Conservation (phyloP, 2,329 filamentous ascomycete genomes). For the Trematosphaeria pertusa region DNA sequence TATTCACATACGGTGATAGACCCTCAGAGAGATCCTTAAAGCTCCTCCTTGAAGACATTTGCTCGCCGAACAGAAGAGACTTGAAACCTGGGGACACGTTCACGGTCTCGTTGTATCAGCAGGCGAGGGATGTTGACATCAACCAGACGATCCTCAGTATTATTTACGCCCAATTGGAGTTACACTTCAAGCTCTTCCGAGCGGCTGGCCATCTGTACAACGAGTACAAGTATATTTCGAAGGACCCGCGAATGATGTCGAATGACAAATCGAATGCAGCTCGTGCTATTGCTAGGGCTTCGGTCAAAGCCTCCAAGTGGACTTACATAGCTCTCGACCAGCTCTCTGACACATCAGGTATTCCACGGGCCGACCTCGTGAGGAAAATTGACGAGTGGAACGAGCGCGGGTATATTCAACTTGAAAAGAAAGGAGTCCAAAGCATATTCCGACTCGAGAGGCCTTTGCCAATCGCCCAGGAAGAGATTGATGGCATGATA, state of each 20-base stretch:
- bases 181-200: slow-evolving; percentile 64
- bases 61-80: slow-evolving; percentile 43
- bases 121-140: slow-evolving; percentile 63
- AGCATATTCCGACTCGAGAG: slow-evolving; percentile 62
- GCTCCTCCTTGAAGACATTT: slow-evolving; percentile 60
- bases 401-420: slow-evolving; percentile 57
- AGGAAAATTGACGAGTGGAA: slow-evolving; percentile 63
- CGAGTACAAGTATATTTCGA: slow-evolving; percentile 58
- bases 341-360: slow-evolving; percentile 36
- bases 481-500: slow-evolving; percentile 55
- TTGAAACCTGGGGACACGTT: slow-evolving; percentile 53
- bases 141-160: slow-evolving; percentile 58
- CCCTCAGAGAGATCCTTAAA: slow-evolving; percentile 60
- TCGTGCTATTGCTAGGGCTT: slow-evolving; percentile 52
- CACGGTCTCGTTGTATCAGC: slow-evolving; percentile 54
- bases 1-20: slow-evolving; percentile 66
- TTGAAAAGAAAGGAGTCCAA: slow-evolving; percentile 60
- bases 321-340: slow-evolving; percentile 59
- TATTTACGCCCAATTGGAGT: slow-evolving; percentile 67
- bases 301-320: slow-evolving; percentile 52
- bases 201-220: slow-evolving; percentile 64
- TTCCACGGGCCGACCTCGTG: slow-evolving; percentile 59
- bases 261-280: slow-evolving; percentile 53
- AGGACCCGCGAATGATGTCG: slow-evolving; percentile 41
- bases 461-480: slow-evolving; percentile 52